phyloP scores from a whole-genome alignment of 768 basidiomycete genomes.

The Psilocybe sp. region DNA sequence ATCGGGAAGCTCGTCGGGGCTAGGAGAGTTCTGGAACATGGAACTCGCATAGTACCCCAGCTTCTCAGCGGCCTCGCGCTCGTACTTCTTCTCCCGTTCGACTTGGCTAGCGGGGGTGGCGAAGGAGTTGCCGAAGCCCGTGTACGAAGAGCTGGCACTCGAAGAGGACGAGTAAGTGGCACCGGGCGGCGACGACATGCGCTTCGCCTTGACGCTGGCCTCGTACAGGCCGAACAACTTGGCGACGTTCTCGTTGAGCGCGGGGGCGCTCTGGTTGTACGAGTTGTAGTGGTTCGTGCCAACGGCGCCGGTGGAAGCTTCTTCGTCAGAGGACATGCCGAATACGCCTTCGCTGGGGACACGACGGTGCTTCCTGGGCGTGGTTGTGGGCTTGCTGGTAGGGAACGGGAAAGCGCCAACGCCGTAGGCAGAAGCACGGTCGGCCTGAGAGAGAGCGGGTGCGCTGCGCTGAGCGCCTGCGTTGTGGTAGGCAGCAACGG shows the following conservation, averaged over 20 bases:
- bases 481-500: slow-evolving; percentile 10
- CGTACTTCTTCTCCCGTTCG: slow-evolving; percentile 24
- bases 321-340: slow-evolving; percentile 72
- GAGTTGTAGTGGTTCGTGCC: neutral
- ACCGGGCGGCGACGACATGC: slow-evolving; percentile 14
- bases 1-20: slow-evolving; percentile 76
- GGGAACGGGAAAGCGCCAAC: slow-evolving; percentile 14
- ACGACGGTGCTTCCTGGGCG: slow-evolving; percentile 43
- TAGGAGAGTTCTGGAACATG: slow-evolving; percentile 83
- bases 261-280: slow-evolving; percentile 1
- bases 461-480: slow-evolving; percentile 44
- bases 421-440: slow-evolving; percentile 38
- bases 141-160: neutral
- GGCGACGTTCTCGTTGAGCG: slow-evolving; percentile 20
- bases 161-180: slow-evolving; percentile 7
- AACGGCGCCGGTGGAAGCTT: slow-evolving; percentile 38
- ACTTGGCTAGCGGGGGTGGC: slow-evolving; percentile 4
- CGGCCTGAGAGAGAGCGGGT: slow-evolving; percentile 30
- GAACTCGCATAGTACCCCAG: slow-evolving; percentile 74
- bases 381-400: slow-evolving; percentile 35
- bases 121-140: slow-evolving; percentile 6
- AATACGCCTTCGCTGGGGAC: slow-evolving; percentile 76
- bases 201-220: slow-evolving; percentile 8
- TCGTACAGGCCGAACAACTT: slow-evolving; percentile 25
- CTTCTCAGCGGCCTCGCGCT: slow-evolving; percentile 31